Percentiles rank a stretch among this genome's conserved stretches.
phyloP scores from a whole-genome alignment of 2,329 filamentous ascomycete genomes.

The Hymenotorrendiella dingleyae region DNA sequence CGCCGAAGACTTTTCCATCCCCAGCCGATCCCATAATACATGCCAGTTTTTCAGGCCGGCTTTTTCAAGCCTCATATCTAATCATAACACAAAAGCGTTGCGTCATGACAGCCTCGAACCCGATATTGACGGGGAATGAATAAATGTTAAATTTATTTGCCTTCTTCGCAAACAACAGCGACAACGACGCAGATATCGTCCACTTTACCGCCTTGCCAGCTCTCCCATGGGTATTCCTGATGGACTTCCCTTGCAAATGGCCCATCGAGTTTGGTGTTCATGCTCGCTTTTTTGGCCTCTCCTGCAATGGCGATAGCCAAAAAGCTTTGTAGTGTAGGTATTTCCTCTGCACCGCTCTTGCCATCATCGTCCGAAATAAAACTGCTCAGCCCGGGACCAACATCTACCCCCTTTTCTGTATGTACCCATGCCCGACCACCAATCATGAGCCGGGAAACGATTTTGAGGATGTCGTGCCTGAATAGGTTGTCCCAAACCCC shows the following conservation, averaged over 20 bases:
- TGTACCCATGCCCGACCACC: conserved; percentile 67
- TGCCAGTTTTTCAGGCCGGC: too few species aligned
- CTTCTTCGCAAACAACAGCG: conserved; percentile 66
- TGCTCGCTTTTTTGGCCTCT: conserved; percentile 78
- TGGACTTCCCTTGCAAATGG: conserved; percentile 95
- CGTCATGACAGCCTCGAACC: too few species aligned
- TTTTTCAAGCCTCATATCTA: too few species aligned
- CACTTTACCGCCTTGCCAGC: conserved; percentile 86
- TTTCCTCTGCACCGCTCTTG: conserved; percentile 30
- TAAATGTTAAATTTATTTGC: too few species aligned
- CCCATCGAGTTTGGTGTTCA: conserved; percentile 75
- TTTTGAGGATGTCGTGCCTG: conserved; percentile 78
- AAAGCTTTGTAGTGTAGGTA: conserved; percentile 61
- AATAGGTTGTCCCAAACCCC: conserved; percentile 95
- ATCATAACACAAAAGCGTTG: too few species aligned
- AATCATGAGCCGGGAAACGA: conserved; percentile 73
- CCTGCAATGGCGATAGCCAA: conserved; percentile 74
- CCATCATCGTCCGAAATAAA: conserved; percentile 45
- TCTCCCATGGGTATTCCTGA: conserved; percentile 77
- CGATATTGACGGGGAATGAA: too few species aligned
- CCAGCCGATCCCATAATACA: too few species aligned
- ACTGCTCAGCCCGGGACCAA: conserved; percentile 52
- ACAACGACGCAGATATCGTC: conserved; percentile 92
- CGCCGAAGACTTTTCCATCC: too few species aligned
- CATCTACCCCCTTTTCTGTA: conserved; percentile 54